phyloP scores from a whole-genome alignment of 108 stramenopile species.

The Cyclotella distinguenda region DNA sequence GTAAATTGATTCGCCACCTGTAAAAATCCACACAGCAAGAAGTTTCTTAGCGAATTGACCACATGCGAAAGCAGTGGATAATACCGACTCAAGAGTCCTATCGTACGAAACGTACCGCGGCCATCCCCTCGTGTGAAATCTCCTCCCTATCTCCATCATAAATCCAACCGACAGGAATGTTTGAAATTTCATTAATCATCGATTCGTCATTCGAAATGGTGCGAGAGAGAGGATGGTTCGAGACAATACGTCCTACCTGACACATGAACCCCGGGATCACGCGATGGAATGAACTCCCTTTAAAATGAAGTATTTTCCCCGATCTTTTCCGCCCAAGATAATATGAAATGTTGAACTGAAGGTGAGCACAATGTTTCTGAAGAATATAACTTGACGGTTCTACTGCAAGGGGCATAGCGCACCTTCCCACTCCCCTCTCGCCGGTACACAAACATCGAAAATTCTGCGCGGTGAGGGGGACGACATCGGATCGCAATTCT shows the following conservation, averaged over 20 bases:
- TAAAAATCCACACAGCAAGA: too few relatives aligned
- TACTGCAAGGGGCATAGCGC: constrained; percentile 59
- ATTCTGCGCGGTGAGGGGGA: constrained; percentile 87
- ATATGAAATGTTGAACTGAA: neutral
- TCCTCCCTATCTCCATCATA: constrained; percentile 50
- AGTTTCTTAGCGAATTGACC: too few relatives aligned
- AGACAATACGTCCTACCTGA: constrained; percentile 61
- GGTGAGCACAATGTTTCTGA: neutral
- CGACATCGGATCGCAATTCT: constrained; percentile 84
- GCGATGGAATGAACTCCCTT: constrained; percentile 94
- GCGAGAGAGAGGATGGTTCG: too few relatives aligned
- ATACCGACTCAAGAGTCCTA: neutral
- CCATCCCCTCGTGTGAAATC: constrained; percentile 83
- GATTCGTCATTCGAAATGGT: too few relatives aligned
- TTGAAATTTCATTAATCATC: too few relatives aligned
- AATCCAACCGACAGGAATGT: too few relatives aligned
- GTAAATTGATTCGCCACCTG: constrained; percentile 89
- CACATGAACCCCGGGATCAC: constrained; percentile 93
- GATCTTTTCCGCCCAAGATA: constrained; percentile 4
- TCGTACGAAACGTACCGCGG: constrained; percentile 40
- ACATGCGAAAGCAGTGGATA: neutral
- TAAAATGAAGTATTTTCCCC: constrained; percentile 81
- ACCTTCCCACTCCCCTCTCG: constrained; percentile 75
- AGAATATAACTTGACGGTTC: neutral
- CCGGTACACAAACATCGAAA: constrained; percentile 79